Conservation (phyloP, 768 basidiomycete genomes). For the Termitomyces sp. region DNA sequence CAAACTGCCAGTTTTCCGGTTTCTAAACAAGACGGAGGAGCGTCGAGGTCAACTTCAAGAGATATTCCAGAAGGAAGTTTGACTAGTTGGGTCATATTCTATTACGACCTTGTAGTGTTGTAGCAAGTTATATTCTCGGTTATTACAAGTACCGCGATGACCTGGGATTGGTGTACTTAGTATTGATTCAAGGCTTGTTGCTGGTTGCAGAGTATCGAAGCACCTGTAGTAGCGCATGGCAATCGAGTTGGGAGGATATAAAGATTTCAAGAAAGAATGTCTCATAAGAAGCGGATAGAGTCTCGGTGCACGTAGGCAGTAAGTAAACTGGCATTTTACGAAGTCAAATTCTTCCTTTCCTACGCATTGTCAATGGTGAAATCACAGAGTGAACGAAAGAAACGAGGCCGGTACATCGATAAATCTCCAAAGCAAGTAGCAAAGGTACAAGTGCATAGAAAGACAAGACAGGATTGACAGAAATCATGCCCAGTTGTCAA, state of each 20-base stretch:
- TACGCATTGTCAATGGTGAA: background rate
- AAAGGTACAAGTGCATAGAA: background rate
- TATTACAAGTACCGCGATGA: background rate
- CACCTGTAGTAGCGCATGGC: background rate
- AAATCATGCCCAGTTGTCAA: conserved; percentile 85
- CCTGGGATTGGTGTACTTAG: no score
- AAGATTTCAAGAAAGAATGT: background rate
- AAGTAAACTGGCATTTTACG: no score
- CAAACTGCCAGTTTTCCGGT: conserved; percentile 53
- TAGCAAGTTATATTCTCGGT: background rate
- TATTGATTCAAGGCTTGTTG: no score
- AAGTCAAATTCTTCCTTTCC: background rate
- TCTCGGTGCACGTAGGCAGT: background rate
- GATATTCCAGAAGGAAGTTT: conserved; percentile 18
- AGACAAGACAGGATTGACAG: background rate
- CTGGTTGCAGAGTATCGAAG: background rate
- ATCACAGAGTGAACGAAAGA: background rate
- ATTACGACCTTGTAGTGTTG: background rate
- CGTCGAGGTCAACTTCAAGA: conserved; percentile 33
- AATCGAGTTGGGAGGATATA: background rate
- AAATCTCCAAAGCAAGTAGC: background rate
- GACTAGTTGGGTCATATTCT: conserved; percentile 11
- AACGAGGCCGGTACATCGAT: background rate
- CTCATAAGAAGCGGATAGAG: background rate
- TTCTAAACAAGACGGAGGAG: conserved; percentile 16